These are phyloP conservation scores for Chlorella sp. DNA, from an alignment of 139 green algal species.

Conservation along the genomic window DNA sequence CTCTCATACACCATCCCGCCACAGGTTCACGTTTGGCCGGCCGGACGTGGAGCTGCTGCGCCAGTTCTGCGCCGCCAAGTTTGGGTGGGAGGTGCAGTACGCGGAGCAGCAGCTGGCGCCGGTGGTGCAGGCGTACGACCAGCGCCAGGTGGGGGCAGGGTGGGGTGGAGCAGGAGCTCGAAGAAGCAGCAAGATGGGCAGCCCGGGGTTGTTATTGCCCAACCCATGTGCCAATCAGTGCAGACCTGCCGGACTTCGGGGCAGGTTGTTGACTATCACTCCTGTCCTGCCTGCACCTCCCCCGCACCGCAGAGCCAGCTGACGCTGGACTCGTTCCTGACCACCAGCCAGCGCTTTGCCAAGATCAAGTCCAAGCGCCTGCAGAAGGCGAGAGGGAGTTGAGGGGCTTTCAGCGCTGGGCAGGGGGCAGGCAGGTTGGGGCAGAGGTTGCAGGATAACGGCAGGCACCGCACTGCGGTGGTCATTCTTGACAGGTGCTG, in stretches of 20 bases:
- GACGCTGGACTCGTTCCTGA: slow-evolving; percentile 84
- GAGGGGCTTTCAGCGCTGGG: background rate
- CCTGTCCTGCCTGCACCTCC: too few relatives aligned
- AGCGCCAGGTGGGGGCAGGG: slow-evolving; percentile 32
- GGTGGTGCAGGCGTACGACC: slow-evolving; percentile 76
- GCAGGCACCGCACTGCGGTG: background rate
- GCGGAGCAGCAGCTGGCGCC: slow-evolving; percentile 79
- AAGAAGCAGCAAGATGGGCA: too few relatives aligned
- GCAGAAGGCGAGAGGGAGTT: slow-evolving; percentile 26
- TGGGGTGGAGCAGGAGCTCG: too few relatives aligned
- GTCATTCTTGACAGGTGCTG: background rate
- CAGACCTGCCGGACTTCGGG: too few relatives aligned
- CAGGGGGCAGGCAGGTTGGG: background rate
- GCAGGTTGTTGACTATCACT: too few relatives aligned
- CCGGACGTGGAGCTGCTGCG: slow-evolving; percentile 78
- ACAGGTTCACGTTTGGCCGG: slow-evolving; percentile 70
- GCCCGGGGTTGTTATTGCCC: too few relatives aligned
- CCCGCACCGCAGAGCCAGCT: slow-evolving; percentile 70
- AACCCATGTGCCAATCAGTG: too few relatives aligned
- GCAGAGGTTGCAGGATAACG: background rate
- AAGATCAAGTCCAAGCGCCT: slow-evolving; percentile 89
- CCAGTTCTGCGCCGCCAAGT: slow-evolving; percentile 74
- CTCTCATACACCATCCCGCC: too few relatives aligned
- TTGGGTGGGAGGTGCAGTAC: slow-evolving; percentile 71
- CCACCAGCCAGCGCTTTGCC: slow-evolving; percentile 86